Conservation (phyloP, 2,329 filamentous ascomycete species). For the Trichoderma arundinaceum region DNA sequence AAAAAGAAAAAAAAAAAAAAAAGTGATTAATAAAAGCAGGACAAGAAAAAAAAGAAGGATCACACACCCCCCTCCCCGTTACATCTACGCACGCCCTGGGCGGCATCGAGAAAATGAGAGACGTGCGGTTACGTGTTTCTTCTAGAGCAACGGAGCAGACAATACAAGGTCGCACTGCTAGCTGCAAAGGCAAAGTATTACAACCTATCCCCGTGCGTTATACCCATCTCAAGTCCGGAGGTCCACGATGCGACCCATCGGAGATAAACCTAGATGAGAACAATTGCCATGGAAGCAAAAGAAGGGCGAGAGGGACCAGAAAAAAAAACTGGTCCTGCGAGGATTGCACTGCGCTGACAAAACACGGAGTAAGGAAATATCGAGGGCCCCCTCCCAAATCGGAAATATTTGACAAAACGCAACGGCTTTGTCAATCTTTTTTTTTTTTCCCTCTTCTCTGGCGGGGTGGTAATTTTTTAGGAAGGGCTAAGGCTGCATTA, state of each 20-base stretch:
- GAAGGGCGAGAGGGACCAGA: background rate
- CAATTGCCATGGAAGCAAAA: background rate
- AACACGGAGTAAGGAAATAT: slow-evolving; percentile 21
- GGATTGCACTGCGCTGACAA: slow-evolving; percentile 2
- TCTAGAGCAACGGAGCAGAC: background rate
- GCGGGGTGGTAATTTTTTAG: too few relatives aligned
- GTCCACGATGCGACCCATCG: slow-evolving; percentile 17
- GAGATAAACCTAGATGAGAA: slow-evolving; percentile 10
- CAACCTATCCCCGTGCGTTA: slow-evolving; percentile 10
- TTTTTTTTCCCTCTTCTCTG: too few relatives aligned
- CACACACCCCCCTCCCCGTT: background rate
- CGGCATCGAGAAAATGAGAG: background rate
- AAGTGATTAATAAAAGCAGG: background rate
- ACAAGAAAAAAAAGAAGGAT: background rate
- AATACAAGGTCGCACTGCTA: too few relatives aligned
- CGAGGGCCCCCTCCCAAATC: background rate
- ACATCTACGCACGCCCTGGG: slow-evolving; percentile 3
- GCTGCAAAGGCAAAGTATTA: background rate
- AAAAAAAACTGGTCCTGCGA: background rate
- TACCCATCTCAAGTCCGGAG: slow-evolving; percentile 5
- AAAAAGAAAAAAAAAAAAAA: background rate
- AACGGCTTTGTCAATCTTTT: too few relatives aligned
- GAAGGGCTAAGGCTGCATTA: too few relatives aligned
- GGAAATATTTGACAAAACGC: slow-evolving; percentile 14
- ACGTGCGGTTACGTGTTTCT: background rate